Conservation (phyloP, 2,329 filamentous ascomycete genomes). For the Phaeosphaeriaceae sp. region DNA sequence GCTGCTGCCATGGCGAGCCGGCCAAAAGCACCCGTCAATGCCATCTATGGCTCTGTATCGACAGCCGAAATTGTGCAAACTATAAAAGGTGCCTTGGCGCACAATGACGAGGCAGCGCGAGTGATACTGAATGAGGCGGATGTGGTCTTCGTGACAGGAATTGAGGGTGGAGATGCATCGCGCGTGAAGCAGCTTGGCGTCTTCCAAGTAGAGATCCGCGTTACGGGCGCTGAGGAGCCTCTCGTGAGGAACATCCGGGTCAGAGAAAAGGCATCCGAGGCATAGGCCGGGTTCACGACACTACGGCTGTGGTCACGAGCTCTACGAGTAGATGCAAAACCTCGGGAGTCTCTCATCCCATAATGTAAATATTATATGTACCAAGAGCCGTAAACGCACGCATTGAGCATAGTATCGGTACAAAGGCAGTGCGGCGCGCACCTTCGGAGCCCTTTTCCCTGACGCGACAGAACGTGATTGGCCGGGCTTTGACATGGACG, state of each 20-base stretch:
- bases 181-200: slow-evolving; percentile 62
- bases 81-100: slow-evolving; percentile 57
- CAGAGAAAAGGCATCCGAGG: slow-evolving; percentile 36
- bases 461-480: slow-evolving; percentile 22
- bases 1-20: slow-evolving; percentile 40
- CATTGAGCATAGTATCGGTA: slow-evolving; percentile 26
- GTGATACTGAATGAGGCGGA: slow-evolving; percentile 59
- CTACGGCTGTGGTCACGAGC: slow-evolving; percentile 8
- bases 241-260: slow-evolving; percentile 42
- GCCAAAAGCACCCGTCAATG: slow-evolving; percentile 33
- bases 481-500: slow-evolving; percentile 21
- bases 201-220: slow-evolving; percentile 59
- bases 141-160: slow-evolving; percentile 55
- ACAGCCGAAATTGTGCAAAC: slow-evolving; percentile 58
- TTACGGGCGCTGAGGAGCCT: slow-evolving; percentile 55
- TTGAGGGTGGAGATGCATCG: slow-evolving; percentile 47
- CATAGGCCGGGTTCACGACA: slow-evolving; percentile 12
- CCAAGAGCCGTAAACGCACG: slow-evolving; percentile 22
- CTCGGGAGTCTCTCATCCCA: slow-evolving; percentile 23
- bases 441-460: slow-evolving; percentile 20
- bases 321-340: slow-evolving; percentile 10
- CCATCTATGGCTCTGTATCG: slow-evolving; percentile 64
- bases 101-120: slow-evolving; percentile 59
- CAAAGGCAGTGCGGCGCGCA: slow-evolving; percentile 27
- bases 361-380: slow-evolving; percentile 38